Evolutionary conservation across 306 rosid genomes (phyloP).

Genomic region (Acacia crassicarpa): DNA sequence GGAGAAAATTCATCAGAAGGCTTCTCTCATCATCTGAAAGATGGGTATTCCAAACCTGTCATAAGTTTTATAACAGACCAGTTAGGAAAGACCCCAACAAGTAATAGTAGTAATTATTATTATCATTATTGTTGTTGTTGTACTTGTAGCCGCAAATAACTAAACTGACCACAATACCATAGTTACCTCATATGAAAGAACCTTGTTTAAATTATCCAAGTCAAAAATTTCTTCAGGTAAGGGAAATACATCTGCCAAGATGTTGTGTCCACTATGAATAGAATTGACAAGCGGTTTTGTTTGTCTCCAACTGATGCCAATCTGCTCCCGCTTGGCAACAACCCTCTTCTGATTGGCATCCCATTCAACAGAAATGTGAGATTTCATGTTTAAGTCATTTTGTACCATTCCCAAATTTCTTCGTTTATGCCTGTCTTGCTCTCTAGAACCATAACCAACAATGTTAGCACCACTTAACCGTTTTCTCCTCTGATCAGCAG

Average conservation of each 20-base stretch:
- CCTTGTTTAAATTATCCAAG: conserved; percentile 65
- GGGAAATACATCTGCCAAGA: conserved; percentile 69
- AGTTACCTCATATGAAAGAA: conserved; percentile 80
- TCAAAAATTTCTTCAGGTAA: conserved; percentile 73
- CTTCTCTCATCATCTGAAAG: conserved; percentile 81
- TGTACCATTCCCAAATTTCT: conserved; percentile 51
- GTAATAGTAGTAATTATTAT: background rate
- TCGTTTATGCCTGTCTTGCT: conserved; percentile 61
- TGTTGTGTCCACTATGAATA: conserved; percentile 41
- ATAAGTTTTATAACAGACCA: conserved; percentile 21
- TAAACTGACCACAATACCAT: conserved; percentile 26
- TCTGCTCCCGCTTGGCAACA: conserved; percentile 82
- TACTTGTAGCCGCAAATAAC: background rate
- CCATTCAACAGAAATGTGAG: conserved; percentile 88
- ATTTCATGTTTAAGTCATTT: conserved; percentile 51
- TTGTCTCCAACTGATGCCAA: conserved; percentile 81
- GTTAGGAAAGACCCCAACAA: conserved; percentile 20
- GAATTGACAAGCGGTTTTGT: conserved; percentile 51
- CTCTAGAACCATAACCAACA: conserved; percentile 58
- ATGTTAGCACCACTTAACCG: conserved; percentile 64
- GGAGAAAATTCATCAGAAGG: conserved; percentile 73
- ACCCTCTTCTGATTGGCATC: conserved; percentile 71
- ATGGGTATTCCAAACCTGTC: conserved; percentile 82
- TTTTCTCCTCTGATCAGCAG: conserved; percentile 90
- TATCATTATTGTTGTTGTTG: background rate